Evolutionary conservation across 2,329 filamentous ascomycete species (phyloP), one percentile per base, ranked within the genome.

Genomic region (Alternaria gaisen): DNA sequence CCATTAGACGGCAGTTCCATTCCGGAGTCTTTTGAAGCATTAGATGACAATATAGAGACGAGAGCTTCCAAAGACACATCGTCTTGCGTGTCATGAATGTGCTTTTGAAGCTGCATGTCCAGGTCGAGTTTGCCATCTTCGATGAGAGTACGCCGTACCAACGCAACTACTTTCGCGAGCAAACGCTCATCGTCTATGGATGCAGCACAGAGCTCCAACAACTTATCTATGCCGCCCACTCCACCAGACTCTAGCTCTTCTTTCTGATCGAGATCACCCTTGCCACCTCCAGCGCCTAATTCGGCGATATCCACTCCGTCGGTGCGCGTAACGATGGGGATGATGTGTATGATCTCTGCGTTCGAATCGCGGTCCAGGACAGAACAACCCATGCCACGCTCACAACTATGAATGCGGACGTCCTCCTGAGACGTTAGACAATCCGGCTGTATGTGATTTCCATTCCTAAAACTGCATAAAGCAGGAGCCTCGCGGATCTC

Each of bases 391-490:
- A 85, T 87, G 0, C 89, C 91, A 64, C 87, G 90, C 71, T 97
- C 93, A 68, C 94, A 97, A 71, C 92, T 96, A 76, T 98, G 94
- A 7, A 98, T 83, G 2, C 90, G 87, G 0, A 87, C 88, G 20
- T 82, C 80, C 24, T 85, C 76, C 24, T 90, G 82, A 0, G 81
- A 80, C 0, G 91, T 96, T 26, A 97, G 80, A 71, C 90, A 95
- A 3, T 93, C 93, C 0, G 84, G 77, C 32, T 91, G 86, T 12
- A 83, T 80, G 1, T 83, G 83, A 69, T 97, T 97, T 2, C 91
- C 94, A 52, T 90, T 88, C 56, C 85, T 84, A 72, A 90, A 94
- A 0, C 93, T 93, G 12, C 86, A 88, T 10, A 97, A 83, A 5
- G 86, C 86, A 3, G 91, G 83, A 0, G 87, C 90, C 71, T 93